phyloP scores from a whole-genome alignment of 257 asterid genomes.

The Plectranthus barbatus region DNA sequence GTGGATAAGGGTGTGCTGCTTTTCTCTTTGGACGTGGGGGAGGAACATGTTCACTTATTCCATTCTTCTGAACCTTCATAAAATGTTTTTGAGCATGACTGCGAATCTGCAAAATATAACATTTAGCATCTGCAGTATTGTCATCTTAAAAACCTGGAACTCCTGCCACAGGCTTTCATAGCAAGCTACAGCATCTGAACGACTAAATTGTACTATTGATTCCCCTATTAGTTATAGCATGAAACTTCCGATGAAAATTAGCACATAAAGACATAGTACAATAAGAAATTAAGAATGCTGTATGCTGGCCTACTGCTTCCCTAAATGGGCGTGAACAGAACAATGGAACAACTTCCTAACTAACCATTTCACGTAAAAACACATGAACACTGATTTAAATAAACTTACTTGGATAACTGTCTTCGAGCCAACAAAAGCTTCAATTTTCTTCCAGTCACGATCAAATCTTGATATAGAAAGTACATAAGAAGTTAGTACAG shows the following conservation, averaged over 20 bases:
- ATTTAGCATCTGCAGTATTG: constrained; percentile 5
- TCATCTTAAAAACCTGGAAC: not conserved
- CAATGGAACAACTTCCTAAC: not conserved
- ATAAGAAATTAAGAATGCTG: not conserved
- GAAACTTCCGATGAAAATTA: not conserved
- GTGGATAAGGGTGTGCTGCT: constrained; percentile 88
- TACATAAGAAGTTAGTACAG: not conserved
- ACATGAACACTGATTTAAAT: not conserved
- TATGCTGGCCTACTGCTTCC: not conserved
- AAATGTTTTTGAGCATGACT: constrained; percentile 92
- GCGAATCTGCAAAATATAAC: constrained; percentile 54
- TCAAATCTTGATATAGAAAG: constrained; percentile 46
- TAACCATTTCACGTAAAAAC: not conserved
- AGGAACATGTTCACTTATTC: constrained; percentile 69
- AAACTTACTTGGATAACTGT: constrained; percentile 66
- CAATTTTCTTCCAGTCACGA: constrained; percentile 89
- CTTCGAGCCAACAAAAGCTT: constrained; percentile 78
- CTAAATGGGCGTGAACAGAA: not conserved
- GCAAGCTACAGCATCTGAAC: not conserved
- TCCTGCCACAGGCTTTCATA: not conserved
- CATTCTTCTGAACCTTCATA: constrained; percentile 74
- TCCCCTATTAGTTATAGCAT: not conserved
- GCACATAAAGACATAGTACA: not conserved
- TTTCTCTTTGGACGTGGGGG: constrained; percentile 93
- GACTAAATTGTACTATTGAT: not conserved